Conservation (phyloP, 495 filamentous ascomycete genomes). For the Xylaria intraflava region DNA sequence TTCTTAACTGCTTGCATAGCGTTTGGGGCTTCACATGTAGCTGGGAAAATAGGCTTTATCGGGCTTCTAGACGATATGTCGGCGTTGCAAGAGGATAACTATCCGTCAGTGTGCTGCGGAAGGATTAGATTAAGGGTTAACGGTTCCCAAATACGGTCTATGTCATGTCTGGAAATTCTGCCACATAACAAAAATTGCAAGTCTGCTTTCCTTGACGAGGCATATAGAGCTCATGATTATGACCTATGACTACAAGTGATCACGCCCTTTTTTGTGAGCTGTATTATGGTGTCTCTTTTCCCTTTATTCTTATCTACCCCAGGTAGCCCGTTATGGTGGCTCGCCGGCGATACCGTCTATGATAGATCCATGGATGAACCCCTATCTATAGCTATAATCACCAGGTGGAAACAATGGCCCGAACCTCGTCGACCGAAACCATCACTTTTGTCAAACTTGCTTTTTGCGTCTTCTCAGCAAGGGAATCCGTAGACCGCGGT, state of each 20-base stretch:
- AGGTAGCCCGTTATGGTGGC: too few species aligned
- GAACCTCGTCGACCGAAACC: conserved; percentile 15
- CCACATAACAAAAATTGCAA: too few species aligned
- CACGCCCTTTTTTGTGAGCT: too few species aligned
- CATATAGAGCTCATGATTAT: too few species aligned
- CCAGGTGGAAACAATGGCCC: conserved; percentile 18
- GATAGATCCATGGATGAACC: neutral
- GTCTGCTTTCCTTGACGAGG: too few species aligned
- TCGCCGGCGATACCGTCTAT: too few species aligned
- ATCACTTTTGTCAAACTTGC: conserved; percentile 24
- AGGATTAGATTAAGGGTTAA: neutral
- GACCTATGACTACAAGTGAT: too few species aligned
- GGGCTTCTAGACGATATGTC: neutral
- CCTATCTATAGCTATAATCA: neutral
- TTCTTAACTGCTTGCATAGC: neutral
- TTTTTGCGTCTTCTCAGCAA: conserved; percentile 11
- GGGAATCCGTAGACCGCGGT: conserved; percentile 1
- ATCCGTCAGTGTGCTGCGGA: neutral
- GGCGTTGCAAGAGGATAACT: neutral
- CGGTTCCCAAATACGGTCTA: neutral
- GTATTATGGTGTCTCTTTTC: too few species aligned
- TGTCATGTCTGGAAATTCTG: too few species aligned
- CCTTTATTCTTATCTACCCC: too few species aligned
- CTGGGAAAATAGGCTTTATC: neutral
- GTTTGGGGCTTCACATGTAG: neutral